phyloP scores from a whole-genome alignment of 106 monocot species.

The Narthecium ossifragum region DNA sequence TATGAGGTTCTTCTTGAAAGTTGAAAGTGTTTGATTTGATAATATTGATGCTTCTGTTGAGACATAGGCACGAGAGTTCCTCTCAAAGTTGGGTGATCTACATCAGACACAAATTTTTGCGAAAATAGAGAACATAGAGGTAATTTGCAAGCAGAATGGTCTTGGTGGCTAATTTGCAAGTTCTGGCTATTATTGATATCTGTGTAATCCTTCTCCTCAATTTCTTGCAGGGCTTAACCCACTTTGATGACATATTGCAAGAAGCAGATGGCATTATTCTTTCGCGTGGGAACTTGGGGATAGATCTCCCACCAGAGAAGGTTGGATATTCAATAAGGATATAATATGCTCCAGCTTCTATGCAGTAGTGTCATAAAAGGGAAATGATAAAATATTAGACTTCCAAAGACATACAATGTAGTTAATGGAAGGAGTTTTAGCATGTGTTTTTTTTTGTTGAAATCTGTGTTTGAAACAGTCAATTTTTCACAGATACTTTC shows the following conservation, averaged over 20 bases:
- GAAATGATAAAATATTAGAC: too few species aligned
- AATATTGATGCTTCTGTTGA: neutral
- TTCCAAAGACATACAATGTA: too few species aligned
- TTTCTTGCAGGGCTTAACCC: slow-evolving; percentile 60
- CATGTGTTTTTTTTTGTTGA: too few species aligned
- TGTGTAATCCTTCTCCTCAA: neutral
- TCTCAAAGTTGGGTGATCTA: slow-evolving; percentile 68
- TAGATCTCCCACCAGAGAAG: slow-evolving; percentile 98
- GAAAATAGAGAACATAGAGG: slow-evolving; percentile 81
- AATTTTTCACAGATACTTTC: too few species aligned
- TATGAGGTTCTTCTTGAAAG: too few species aligned
- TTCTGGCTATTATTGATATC: too few species aligned
- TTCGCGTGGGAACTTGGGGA: slow-evolving; percentile 89
- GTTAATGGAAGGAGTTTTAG: too few species aligned
- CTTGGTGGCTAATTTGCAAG: too few species aligned
- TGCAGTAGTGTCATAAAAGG: too few species aligned
- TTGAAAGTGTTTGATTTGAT: neutral
- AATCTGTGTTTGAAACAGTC: too few species aligned
- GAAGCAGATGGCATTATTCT: slow-evolving; percentile 97
- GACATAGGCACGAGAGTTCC: slow-evolving; percentile 61
- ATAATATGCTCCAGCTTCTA: too few species aligned
- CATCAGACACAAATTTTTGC: slow-evolving; percentile 78
- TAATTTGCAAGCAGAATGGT: slow-evolving; percentile 8
- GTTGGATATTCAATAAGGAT: slow-evolving; percentile 20
- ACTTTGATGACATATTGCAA: slow-evolving; percentile 96